Evolutionary conservation across 148 eudicot genomes (phyloP).

Genomic region (Cornus controversa): DNA sequence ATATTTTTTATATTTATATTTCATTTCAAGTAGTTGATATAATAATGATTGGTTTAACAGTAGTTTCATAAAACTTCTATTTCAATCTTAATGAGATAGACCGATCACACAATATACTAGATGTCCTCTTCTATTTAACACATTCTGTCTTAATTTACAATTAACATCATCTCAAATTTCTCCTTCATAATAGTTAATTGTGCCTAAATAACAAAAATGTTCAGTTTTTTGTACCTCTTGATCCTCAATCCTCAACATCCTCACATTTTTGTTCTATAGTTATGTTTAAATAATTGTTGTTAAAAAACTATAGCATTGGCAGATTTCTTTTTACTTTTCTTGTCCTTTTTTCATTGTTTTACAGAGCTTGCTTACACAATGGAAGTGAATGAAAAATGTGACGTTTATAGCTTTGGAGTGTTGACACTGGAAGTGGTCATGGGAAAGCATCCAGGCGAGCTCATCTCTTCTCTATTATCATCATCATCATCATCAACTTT

Average conservation of each 20-base stretch:
- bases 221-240: no score
- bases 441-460: slow-evolving; percentile 29
- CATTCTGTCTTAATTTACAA: no score
- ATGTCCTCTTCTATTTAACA: no score
- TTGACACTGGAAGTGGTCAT: slow-evolving; percentile 26
- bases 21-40: background rate
- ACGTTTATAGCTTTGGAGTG: slow-evolving; percentile 33
- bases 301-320: background rate
- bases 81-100: no score
- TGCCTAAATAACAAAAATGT: no score
- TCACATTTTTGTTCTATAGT: no score
- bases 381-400: slow-evolving; percentile 25
- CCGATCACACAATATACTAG: no score
- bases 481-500: background rate
- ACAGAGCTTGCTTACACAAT: slow-evolving; percentile 28
- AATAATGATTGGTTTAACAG: background rate
- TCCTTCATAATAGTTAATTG: no score
- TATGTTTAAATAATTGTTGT: no score
- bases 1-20: background rate
- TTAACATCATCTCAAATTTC: no score
- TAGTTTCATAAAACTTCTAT: no score
- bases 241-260: background rate
- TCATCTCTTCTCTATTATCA: slow-evolving; percentile 11
- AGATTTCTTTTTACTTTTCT: background rate
- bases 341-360: background rate